phyloP scores from a whole-genome alignment of 768 basidiomycete species.

The Cyclocybe aegerita region DNA sequence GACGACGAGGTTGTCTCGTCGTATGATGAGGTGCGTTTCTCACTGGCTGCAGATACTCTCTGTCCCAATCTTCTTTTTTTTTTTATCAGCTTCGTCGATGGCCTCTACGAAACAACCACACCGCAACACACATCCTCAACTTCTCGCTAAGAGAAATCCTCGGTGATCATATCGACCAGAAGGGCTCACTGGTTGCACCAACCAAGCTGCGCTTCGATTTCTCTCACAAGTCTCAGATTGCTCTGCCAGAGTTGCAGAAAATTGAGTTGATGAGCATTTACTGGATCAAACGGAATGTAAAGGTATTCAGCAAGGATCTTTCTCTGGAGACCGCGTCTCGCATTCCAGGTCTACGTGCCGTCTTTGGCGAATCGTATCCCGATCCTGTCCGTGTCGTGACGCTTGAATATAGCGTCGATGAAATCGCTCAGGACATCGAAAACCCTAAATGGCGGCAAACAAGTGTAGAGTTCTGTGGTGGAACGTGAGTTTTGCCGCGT shows the following conservation, averaged over 20 bases:
- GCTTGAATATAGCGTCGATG: constrained; percentile 83
- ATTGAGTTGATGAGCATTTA: constrained; percentile 84
- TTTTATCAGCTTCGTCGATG: constrained; percentile 88
- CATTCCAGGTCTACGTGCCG: constrained; percentile 93
- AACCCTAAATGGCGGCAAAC: constrained; percentile 91
- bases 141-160: constrained; percentile 89
- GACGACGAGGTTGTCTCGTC: constrained; percentile 84
- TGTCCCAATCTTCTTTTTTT: no score
- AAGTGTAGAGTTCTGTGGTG: constrained; percentile 97
- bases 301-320: constrained; percentile 87
- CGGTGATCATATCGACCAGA: constrained; percentile 98
- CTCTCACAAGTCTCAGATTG: constrained; percentile 89
- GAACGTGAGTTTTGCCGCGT: constrained; percentile 69
- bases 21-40: constrained; percentile 78
- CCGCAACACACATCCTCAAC: constrained; percentile 98
- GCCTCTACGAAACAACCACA: constrained; percentile 97
- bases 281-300: constrained; percentile 90
- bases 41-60: no score
- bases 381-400: constrained; percentile 96
- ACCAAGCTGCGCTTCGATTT: constrained; percentile 98
- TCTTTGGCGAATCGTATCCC: constrained; percentile 97
- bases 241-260: constrained; percentile 70
- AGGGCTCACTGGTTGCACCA: constrained; percentile 95
- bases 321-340: constrained; percentile 73
- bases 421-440: constrained; percentile 80